Evolutionary conservation across 2,329 filamentous ascomycete species (phyloP).

Genomic region (Emmonsiellopsis sp.): DNA sequence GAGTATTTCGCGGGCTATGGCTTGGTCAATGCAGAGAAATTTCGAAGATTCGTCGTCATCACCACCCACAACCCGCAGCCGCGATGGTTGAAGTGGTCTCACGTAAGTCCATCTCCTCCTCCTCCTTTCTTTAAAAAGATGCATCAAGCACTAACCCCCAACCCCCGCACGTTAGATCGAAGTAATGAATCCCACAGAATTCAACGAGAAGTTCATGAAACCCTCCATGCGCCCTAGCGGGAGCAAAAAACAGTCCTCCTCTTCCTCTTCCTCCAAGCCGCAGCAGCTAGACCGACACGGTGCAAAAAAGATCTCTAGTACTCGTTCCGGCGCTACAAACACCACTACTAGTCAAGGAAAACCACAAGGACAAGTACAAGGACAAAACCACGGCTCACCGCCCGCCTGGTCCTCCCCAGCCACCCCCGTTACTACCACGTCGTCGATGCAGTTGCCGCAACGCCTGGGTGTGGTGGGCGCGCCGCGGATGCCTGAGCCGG

Average conservation of each 20-base stretch:
- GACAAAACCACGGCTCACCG: no score
- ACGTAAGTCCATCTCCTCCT: conserved; percentile 12
- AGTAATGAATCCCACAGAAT: conserved; percentile 7
- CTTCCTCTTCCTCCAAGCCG: not conserved
- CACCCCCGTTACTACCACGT: no score
- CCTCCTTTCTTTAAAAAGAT: not conserved
- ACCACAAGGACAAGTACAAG: no score
- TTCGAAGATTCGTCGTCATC: conserved; percentile 24
- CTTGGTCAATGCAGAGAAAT: conserved; percentile 21
- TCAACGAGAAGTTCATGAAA: conserved; percentile 8
- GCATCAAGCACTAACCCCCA: not conserved
- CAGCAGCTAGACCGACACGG: not conserved
- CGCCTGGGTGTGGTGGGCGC: no score
- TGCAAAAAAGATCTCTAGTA: not conserved
- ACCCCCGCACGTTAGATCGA: conserved; percentile 8
- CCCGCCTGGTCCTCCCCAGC: no score
- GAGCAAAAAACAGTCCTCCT: not conserved
- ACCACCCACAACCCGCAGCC: conserved; percentile 14
- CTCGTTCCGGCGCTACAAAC: not conserved
- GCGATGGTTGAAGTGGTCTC: conserved; percentile 23
- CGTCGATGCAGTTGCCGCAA: no score
- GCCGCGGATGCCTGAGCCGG: no score
- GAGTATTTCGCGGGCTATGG: conserved; percentile 32
- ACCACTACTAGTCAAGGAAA: no score
- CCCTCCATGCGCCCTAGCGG: not conserved